Percentiles rank a stretch among this genome's conserved stretches.
Evolutionary conservation across 148 eudicot genomes (phyloP).

Genomic region (Amaranthus hypochondriacus): DNA sequence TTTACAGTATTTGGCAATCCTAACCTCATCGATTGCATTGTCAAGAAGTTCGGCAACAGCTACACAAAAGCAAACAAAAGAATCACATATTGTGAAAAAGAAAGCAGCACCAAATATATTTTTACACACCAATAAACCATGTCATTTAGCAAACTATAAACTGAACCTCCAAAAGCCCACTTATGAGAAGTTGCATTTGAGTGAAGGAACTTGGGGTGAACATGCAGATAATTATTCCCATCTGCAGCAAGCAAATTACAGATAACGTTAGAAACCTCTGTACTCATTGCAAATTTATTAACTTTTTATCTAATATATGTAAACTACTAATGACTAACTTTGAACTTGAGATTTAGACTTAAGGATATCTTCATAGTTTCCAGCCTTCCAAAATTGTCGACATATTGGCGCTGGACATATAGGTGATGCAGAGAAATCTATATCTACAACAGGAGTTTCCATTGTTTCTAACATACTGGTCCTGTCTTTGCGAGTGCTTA

Average conservation of each 20-base stretch:
- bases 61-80: slow-evolving; percentile 32
- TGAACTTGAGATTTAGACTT: slow-evolving; percentile 39
- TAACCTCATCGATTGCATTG: slow-evolving; percentile 94
- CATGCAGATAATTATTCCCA: slow-evolving; percentile 52
- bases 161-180: slow-evolving; percentile 91
- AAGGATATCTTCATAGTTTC: slow-evolving; percentile 53
- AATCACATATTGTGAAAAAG: slow-evolving; percentile 5
- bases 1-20: neutral
- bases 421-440: slow-evolving; percentile 47
- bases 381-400: slow-evolving; percentile 96
- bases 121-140: slow-evolving; percentile 1
- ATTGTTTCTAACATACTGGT: slow-evolving; percentile 38
- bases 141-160: slow-evolving; percentile 4
- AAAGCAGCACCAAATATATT: slow-evolving; percentile 7
- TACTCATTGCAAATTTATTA: slow-evolving; percentile 1
- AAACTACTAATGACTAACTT: slow-evolving; percentile 36
- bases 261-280: neutral
- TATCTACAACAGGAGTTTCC: slow-evolving; percentile 38
- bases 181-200: slow-evolving; percentile 96
- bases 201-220: slow-evolving; percentile 89
- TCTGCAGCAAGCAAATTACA: slow-evolving; percentile 31
- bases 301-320: neutral
- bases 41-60: slow-evolving; percentile 95
- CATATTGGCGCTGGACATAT: slow-evolving; percentile 72
- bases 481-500: slow-evolving; percentile 35